A percentile compares a stretch with the other conserved stretches of the same genome.
Conservation (phyloP, 768 basidiomycete genomes). For the Lactifluus volemus region DNA sequence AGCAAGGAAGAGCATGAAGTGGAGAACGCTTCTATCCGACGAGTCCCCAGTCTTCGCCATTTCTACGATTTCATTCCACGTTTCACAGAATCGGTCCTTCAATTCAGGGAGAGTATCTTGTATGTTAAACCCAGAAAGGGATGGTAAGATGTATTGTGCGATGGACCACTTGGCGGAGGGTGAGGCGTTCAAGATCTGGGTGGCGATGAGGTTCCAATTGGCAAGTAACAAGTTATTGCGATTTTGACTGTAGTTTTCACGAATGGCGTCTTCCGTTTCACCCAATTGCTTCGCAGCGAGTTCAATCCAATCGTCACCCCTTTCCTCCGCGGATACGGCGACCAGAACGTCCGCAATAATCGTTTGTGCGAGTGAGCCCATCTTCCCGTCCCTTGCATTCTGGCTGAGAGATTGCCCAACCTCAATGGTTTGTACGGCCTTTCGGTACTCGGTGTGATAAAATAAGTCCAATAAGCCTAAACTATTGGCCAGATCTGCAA, state of each 20-base stretch:
- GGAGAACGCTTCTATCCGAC: too few species aligned
- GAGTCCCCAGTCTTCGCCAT: too few species aligned
- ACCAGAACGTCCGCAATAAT: too few species aligned
- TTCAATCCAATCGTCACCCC: background rate
- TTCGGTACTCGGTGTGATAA: too few species aligned
- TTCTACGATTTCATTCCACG: background rate
- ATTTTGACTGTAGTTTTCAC: background rate
- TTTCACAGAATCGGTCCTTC: background rate
- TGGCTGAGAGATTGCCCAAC: too few species aligned
- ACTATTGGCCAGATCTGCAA: too few species aligned
- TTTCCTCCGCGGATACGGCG: background rate
- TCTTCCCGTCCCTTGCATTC: too few species aligned
- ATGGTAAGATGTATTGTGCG: background rate
- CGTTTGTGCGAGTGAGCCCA: too few species aligned
- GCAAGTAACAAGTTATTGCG: background rate
- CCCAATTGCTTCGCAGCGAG: background rate
- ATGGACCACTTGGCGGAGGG: fast-evolving
- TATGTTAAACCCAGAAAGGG: background rate
- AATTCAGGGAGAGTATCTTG: background rate
- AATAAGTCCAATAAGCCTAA: too few species aligned
- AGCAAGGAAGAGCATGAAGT: too few species aligned
- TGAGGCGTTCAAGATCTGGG: background rate
- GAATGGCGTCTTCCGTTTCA: background rate
- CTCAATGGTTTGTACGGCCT: too few species aligned
- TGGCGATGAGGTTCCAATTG: background rate